Evolutionary conservation across 2,329 filamentous ascomycete species (phyloP).

Genomic region (Bipolaris victoriae): DNA sequence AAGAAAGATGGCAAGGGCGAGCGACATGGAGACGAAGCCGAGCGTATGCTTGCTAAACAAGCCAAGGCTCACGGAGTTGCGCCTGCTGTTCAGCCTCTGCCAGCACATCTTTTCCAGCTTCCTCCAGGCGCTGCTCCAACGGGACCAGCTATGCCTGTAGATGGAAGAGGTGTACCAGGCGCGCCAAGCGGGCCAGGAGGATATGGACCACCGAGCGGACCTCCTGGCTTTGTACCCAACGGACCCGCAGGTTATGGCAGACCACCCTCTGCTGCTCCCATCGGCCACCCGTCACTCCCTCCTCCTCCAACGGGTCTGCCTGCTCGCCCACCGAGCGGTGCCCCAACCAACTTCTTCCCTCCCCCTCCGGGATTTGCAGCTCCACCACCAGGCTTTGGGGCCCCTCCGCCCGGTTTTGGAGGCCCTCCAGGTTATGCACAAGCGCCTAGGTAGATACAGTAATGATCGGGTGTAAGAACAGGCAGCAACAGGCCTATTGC

Average conservation of each 20-base stretch:
- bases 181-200: constrained; percentile 50
- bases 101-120: constrained; percentile 70
- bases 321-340: constrained; percentile 73
- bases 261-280: constrained; percentile 34
- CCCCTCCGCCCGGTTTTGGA: constrained; percentile 26
- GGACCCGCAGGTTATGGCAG: constrained; percentile 19
- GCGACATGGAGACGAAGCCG: constrained; percentile 91
- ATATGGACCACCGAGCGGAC: constrained; percentile 47
- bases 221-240: constrained; percentile 43
- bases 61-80: constrained; percentile 94
- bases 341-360: constrained; percentile 50
- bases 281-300: constrained; percentile 57
- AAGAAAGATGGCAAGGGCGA: constrained; percentile 99
- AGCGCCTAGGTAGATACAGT: constrained; percentile 14
- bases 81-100: constrained; percentile 76
- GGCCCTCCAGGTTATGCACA: constrained; percentile 20
- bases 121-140: constrained; percentile 37
- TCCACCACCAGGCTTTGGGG: constrained; percentile 33
- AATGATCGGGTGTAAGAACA: background rate
- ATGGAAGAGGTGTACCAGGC: constrained; percentile 41
- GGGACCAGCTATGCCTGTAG: constrained; percentile 47
- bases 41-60: constrained; percentile 87
- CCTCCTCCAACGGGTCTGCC: constrained; percentile 67
- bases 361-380: constrained; percentile 34
- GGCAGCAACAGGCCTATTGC: background rate